Evolutionary conservation across 129 eudicot species (phyloP).

Genomic region (Glebionis coronaria): DNA sequence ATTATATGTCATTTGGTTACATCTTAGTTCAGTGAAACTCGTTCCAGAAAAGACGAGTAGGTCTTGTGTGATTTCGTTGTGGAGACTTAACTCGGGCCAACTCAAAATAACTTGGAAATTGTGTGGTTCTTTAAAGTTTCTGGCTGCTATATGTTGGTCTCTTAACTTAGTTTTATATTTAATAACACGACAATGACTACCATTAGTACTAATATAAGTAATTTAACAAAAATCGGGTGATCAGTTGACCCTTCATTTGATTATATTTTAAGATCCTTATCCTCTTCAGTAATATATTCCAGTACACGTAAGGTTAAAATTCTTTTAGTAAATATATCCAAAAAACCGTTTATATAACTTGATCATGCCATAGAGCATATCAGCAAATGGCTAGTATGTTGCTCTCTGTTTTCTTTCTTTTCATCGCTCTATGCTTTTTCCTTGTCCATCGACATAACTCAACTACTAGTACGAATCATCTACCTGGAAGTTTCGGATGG

Average conservation of each 20-base stretch:
- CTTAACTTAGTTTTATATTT: too few species aligned
- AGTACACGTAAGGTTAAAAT: background rate
- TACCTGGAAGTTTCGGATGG: slow-evolving; percentile 27
- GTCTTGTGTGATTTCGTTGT: too few species aligned
- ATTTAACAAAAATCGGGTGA: background rate
- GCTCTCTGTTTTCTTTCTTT: background rate
- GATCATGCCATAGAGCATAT: background rate
- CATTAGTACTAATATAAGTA: background rate
- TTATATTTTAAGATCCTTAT: background rate
- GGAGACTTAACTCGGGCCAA: too few species aligned
- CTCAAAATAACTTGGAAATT: too few species aligned
- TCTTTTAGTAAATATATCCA: too few species aligned
- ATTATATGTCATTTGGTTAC: too few species aligned
- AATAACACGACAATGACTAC: background rate
- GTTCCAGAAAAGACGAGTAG: too few species aligned
- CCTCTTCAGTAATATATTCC: background rate
- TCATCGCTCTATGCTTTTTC: background rate
- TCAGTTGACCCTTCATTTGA: slow-evolving; percentile 1
- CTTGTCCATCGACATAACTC: background rate
- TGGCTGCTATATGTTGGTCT: too few species aligned
- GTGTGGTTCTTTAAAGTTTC: too few species aligned
- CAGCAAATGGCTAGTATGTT: background rate
- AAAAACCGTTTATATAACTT: background rate
- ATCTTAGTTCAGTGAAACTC: too few species aligned
- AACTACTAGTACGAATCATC: slow-evolving; percentile 5